A percentile compares a stretch with the other conserved stretches of the same genome.
Conservation (phyloP, 169 alveolate species). For the Plasmodium adleri region DNA sequence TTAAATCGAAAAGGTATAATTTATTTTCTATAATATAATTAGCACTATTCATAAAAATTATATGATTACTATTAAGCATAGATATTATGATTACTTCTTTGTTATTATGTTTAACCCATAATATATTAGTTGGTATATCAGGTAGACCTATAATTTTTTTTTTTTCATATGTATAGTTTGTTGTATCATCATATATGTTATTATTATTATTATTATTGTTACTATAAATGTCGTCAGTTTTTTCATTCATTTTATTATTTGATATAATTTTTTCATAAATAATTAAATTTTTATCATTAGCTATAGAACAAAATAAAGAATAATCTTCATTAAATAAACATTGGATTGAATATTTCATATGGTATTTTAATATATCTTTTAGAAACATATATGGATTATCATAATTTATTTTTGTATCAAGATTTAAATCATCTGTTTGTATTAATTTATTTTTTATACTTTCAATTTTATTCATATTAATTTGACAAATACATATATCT, state of each 20-base stretch:
- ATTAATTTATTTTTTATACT: slow-evolving; percentile 8
- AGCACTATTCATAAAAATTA: slow-evolving; percentile 47
- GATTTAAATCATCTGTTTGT: slow-evolving; percentile 30
- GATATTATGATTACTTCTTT: slow-evolving; percentile 36
- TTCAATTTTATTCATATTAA: slow-evolving; percentile 19
- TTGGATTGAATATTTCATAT: slow-evolving; percentile 53
- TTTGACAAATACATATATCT: slow-evolving; percentile 49
- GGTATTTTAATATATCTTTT: slow-evolving; percentile 36
- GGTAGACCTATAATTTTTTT: slow-evolving; percentile 66
- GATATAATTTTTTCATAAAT: slow-evolving; percentile 53
- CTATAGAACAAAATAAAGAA: slow-evolving; percentile 61
- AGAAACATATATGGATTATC: slow-evolving; percentile 41
- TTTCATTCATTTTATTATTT: background rate
- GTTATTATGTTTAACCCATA: slow-evolving; percentile 44
- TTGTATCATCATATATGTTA: too few relatives aligned
- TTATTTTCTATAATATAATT: slow-evolving; percentile 37
- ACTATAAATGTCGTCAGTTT: background rate
- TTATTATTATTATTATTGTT: too few relatives aligned
- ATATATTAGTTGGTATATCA: slow-evolving; percentile 53
- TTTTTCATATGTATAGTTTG: slow-evolving; percentile 31
- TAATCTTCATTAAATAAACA: slow-evolving; percentile 58
- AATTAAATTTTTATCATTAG: slow-evolving; percentile 72
- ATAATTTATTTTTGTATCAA: slow-evolving; percentile 32
- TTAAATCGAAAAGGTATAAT: slow-evolving; percentile 33
- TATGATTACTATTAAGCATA: slow-evolving; percentile 53